These are phyloP conservation scores for Nephelium lappaceum DNA, from an alignment of 345 rosid species.

Conservation along the genomic window DNA sequence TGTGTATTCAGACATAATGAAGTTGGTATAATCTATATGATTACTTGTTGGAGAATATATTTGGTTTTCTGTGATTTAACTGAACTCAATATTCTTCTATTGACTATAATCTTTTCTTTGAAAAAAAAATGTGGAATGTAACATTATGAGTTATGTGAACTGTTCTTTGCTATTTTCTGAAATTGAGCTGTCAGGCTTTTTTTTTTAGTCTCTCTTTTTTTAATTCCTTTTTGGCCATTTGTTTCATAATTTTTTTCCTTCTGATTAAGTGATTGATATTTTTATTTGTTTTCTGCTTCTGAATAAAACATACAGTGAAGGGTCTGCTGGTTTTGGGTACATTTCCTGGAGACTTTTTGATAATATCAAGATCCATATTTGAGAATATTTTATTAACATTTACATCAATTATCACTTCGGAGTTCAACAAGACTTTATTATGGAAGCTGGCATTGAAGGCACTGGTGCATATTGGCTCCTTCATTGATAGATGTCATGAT, in stretches of 20 bases:
- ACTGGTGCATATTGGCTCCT: constrained; percentile 68
- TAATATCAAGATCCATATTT: constrained; percentile 55
- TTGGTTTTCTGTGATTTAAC: neutral
- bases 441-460: constrained; percentile 83
- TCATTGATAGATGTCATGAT: constrained; percentile 51
- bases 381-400: constrained; percentile 63
- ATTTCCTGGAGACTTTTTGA: constrained; percentile 51
- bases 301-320: constrained; percentile 61
- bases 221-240: neutral
- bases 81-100: neutral
- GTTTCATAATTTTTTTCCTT: neutral
- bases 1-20: neutral
- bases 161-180: neutral
- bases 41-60: neutral
- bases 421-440: constrained; percentile 41
- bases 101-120: neutral
- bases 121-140: neutral
- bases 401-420: constrained; percentile 49
- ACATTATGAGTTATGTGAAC: constrained; percentile 1
- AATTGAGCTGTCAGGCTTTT: neutral
- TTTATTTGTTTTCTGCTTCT: constrained; percentile 17
- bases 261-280: neutral
- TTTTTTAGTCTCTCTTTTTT: constrained; percentile 6
- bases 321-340: constrained; percentile 78
- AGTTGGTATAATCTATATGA: neutral